These are phyloP conservation scores for Cyclostephanos invisitatus DNA, from an alignment of 108 stramenopile genomes.

Conservation along the genomic window DNA sequence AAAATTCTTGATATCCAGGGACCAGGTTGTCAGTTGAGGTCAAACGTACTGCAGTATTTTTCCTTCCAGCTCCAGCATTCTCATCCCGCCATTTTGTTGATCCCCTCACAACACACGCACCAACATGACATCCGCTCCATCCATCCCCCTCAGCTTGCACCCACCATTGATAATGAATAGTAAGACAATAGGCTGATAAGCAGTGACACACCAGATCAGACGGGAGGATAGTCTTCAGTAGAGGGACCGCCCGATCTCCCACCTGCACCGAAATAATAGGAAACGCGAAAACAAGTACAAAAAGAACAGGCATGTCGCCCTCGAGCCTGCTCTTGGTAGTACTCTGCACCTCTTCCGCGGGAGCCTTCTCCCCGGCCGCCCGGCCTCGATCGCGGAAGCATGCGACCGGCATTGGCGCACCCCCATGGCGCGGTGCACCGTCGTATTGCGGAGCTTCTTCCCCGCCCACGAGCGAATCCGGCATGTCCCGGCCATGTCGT, in stretches of 20 bases:
- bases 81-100: neutral
- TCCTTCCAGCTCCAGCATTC: too few species aligned
- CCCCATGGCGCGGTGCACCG: neutral
- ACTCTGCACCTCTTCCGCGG: constrained; percentile 12
- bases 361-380: constrained; percentile 22
- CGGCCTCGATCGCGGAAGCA: constrained; percentile 10
- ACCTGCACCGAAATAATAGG: neutral
- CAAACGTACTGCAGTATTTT: too few species aligned
- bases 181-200: too few species aligned
- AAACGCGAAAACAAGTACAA: neutral
- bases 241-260: neutral
- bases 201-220: too few species aligned
- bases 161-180: too few species aligned
- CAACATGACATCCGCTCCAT: too few species aligned
- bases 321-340: constrained; percentile 14
- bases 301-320: constrained; percentile 2
- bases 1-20: too few species aligned
- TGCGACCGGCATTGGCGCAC: constrained; percentile 11
- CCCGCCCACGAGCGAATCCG: neutral
- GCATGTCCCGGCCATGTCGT: neutral
- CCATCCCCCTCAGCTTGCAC: too few species aligned
- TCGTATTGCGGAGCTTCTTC: neutral
- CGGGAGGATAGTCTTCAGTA: too few species aligned
- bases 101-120: neutral
- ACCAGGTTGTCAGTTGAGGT: too few species aligned